phyloP scores from a whole-genome alignment of 1,139 yeast genomes.

The Hansenula lynferdii region DNA sequence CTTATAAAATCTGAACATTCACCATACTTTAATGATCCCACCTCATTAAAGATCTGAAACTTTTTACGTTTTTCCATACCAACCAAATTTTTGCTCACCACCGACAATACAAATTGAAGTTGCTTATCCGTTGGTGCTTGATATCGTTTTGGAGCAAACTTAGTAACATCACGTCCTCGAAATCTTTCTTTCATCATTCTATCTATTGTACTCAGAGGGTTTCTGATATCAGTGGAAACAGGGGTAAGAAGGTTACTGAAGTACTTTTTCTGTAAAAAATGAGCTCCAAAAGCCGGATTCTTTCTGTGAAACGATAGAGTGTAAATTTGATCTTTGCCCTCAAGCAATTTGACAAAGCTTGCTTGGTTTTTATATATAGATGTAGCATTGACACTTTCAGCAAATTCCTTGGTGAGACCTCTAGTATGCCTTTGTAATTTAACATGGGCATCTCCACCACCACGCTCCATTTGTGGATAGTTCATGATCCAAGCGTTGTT shows the following conservation, averaged over 20 bases:
- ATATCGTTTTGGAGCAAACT: slow-evolving; percentile 28
- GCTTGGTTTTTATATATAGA: slow-evolving; percentile 3
- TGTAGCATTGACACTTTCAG: slow-evolving; percentile 5
- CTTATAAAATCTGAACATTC: no score
- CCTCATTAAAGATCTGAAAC: no score
- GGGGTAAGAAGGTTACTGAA: slow-evolving; percentile 16
- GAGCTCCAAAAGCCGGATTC: neutral
- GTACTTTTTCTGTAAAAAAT: slow-evolving; percentile 9
- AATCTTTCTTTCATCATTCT: slow-evolving; percentile 12
- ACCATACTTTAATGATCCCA: no score
- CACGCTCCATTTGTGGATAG: slow-evolving; percentile 3
- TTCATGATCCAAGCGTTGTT: slow-evolving; percentile 13
- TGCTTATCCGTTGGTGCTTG: slow-evolving; percentile 26
- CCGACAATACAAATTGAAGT: no score
- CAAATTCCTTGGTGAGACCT: slow-evolving; percentile 10
- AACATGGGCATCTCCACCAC: slow-evolving; percentile 7
- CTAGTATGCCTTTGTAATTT: slow-evolving; percentile 14
- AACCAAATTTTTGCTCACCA: no score
- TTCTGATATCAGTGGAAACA: slow-evolving; percentile 16
- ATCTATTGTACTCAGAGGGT: slow-evolving; percentile 18
- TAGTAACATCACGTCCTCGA: slow-evolving; percentile 18
- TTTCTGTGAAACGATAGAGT: slow-evolving; percentile 6
- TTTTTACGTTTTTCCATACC: no score
- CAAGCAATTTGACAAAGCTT: neutral
- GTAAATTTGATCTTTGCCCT: slow-evolving; percentile 1